Base-by-base conservation (phyloP, 352 stramenopile genomes). In the Phytophthora citrophthora region DNA sequence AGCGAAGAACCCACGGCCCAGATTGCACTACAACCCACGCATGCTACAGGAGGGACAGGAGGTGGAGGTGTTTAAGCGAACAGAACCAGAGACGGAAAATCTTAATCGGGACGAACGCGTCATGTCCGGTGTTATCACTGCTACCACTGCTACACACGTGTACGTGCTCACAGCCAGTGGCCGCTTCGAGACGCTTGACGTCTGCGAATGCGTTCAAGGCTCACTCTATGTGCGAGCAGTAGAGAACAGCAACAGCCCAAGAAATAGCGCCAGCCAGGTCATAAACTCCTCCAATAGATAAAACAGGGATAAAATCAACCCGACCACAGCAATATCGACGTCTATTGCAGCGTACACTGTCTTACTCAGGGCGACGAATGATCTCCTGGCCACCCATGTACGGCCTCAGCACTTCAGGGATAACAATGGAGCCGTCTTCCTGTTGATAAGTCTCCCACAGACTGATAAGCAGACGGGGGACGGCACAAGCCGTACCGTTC, bases 401-500 rank as follows among this genome's bases (percentile, higher is more conserved):
- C 26, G 89, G 83, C 38, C 81, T 80, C 48, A 96, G 70, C 23
- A 91, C 85, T 15, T 86, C 71, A 1, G 89, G 89, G 29, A 96
- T 88, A 13, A 84, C 51, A 38, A 96, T 88, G 16, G 81, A 88
- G 29, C 89, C 89, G 54, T 95, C 85, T 44, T 76, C 53, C 53
- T 92, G 75, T 70, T 96, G 88, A 58, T 94, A 88, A 16, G 80
- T 96, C 55, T 97, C 89, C 32, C 95, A 77, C 49, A 97, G 62
- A 61, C 79, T 88, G 56, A 96, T 90, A n/a, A 97, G 68, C 44
- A 96, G 66, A 0, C 89, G 83, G 26, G 89, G 88, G 5, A 96
- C 75, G 1, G 90, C 90, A 54, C 86, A 86, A 2, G 87, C 89
- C 15, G 90, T 97, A 41, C 84, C 89, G 54, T 97, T 97, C 16